Evolutionary conservation across 805 yeast genomes (phyloP).

Genomic region (Hermanozyma aechmeae): DNA sequence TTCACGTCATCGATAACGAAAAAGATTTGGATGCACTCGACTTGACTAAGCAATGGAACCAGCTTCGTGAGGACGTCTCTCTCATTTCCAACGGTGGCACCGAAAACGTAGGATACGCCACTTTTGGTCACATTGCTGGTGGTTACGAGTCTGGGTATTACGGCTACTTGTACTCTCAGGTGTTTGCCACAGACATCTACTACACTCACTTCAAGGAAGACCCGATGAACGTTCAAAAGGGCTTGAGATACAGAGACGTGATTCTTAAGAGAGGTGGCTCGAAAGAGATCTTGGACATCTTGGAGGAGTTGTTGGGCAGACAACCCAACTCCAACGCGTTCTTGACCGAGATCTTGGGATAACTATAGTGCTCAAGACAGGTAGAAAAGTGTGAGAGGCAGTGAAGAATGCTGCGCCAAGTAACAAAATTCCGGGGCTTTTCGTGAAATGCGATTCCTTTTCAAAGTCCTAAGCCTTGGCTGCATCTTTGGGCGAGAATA

Average conservation of each 20-base stretch:
- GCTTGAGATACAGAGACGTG: conserved; percentile 59
- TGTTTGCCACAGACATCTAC: conserved; percentile 77
- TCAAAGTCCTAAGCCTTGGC: too few relatives aligned
- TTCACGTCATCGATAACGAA: conserved; percentile 43
- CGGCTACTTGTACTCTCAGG: conserved; percentile 81
- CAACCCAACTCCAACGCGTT: conserved; percentile 69
- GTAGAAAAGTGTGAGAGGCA: too few relatives aligned
- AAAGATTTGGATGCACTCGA: conserved; percentile 39
- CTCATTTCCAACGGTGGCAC: conserved; percentile 47
- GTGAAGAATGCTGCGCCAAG: too few relatives aligned
- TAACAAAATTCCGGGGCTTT: too few relatives aligned
- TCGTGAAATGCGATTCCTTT: too few relatives aligned
- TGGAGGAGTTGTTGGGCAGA: conserved; percentile 64
- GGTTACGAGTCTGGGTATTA: conserved; percentile 84
- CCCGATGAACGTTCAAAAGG: conserved; percentile 56
- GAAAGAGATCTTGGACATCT: conserved; percentile 54
- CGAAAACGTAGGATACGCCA: conserved; percentile 57
- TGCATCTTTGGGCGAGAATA: too few relatives aligned
- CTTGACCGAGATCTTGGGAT: conserved; percentile 48
- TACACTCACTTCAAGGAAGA: conserved; percentile 57
- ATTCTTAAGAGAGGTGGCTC: conserved; percentile 69
- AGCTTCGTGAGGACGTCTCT: conserved; percentile 52
- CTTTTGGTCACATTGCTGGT: conserved; percentile 73
- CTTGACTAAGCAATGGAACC: conserved; percentile 53
- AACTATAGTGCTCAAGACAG: too few relatives aligned